Evolutionary conservation across 2,329 filamentous ascomycete species (phyloP).

Genomic region (Metarhizium sp.): DNA sequence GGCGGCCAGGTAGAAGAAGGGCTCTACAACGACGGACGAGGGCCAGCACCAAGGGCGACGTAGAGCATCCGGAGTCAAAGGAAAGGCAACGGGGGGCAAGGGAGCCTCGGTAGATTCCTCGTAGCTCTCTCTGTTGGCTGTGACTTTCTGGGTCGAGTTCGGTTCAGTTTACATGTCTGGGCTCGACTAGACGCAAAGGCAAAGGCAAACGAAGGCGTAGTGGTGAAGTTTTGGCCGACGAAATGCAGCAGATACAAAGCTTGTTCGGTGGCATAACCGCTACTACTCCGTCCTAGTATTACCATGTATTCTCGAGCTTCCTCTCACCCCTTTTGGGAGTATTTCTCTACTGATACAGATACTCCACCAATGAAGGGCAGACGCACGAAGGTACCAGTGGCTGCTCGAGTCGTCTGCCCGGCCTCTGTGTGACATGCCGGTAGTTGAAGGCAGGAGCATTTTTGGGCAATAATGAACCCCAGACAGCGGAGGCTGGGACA

Average conservation of each 20-base stretch:
- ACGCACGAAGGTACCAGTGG: background rate
- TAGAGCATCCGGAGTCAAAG: constrained; percentile 11
- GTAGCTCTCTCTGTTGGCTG: background rate
- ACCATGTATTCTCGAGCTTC: background rate
- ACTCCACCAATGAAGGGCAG: too few relatives aligned
- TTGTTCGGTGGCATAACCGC: too few relatives aligned
- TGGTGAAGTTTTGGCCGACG: too few relatives aligned
- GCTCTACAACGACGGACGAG: background rate
- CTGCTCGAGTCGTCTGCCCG: background rate
- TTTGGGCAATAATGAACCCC: background rate
- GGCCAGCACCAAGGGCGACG: background rate
- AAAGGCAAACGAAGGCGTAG: too few relatives aligned
- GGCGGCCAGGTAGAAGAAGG: too few relatives aligned
- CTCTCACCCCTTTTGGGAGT: background rate
- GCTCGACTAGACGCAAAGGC: too few relatives aligned
- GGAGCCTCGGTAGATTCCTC: constrained; percentile 10
- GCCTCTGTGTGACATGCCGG: background rate
- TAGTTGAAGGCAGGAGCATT: background rate
- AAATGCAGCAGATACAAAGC: too few relatives aligned
- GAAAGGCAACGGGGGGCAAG: constrained; percentile 9
- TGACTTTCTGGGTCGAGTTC: constrained; percentile 21
- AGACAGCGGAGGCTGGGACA: background rate
- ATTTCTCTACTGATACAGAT: too few relatives aligned
- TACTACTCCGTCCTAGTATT: too few relatives aligned
- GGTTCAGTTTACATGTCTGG: constrained; percentile 7